phyloP scores from a whole-genome alignment of 1,284 basidiomycete species.

The Malassezia equina region DNA sequence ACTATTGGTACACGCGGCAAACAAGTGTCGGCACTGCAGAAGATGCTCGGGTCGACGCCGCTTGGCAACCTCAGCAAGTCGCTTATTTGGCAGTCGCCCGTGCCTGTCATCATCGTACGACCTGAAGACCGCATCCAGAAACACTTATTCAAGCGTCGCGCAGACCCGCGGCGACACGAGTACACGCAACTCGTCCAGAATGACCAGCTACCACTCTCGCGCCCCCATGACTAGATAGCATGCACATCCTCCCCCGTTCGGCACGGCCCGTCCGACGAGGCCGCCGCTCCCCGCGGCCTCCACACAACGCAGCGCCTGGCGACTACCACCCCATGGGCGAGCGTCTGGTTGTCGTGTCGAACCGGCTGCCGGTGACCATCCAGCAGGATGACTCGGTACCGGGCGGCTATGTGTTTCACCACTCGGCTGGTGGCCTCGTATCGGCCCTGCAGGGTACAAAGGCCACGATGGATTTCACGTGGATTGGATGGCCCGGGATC shows the following conservation, averaged over 20 bases:
- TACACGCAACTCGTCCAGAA: conserved; percentile 39
- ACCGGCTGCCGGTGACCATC: conserved; percentile 64
- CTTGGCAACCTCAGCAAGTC: conserved; percentile 36
- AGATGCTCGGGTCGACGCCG: conserved; percentile 40
- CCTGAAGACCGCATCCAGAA: conserved; percentile 45
- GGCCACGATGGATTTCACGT: conserved; percentile 45
- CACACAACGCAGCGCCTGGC: neutral
- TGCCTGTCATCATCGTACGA: conserved; percentile 46
- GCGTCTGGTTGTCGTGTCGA: conserved; percentile 85
- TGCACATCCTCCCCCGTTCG: neutral
- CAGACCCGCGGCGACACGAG: conserved; percentile 40
- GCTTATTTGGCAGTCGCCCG: conserved; percentile 40
- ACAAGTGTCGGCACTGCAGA: conserved; percentile 39
- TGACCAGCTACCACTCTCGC: conserved; percentile 22
- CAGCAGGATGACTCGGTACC: conserved; percentile 36
- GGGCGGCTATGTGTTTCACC: conserved; percentile 41
- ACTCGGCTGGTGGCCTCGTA: conserved; percentile 45
- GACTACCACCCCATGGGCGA: conserved; percentile 8
- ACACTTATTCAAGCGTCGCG: conserved; percentile 41
- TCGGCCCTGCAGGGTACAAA: conserved; percentile 44
- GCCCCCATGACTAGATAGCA: neutral
- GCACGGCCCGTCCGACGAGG: neutral
- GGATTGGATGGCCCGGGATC: conserved; percentile 48
- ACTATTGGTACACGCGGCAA: conserved; percentile 79
- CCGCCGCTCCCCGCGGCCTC: neutral